Conservation (phyloP, 768 basidiomycete species). For the Mycena vitilis region DNA sequence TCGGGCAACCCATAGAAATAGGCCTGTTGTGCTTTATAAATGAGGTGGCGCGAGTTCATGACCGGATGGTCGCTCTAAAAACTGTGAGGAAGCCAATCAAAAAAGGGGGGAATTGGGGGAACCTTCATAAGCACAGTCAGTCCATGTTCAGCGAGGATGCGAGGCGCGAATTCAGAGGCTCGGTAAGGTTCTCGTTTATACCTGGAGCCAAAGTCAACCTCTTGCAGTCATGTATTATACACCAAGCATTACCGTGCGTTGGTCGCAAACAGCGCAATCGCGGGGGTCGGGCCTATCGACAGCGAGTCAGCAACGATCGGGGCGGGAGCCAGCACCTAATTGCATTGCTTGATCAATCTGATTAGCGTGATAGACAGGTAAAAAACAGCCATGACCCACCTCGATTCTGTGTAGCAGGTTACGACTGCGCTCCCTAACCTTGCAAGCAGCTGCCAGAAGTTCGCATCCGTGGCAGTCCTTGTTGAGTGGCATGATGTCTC, state of each 20-base stretch:
- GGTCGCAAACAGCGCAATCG: constrained; percentile 82
- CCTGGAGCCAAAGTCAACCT: constrained; percentile 43
- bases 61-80: constrained; percentile 74
- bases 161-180: constrained; percentile 83
- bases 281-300: constrained; percentile 71
- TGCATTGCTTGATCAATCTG: not conserved
- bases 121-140: constrained; percentile 84
- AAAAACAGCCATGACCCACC: constrained; percentile 2
- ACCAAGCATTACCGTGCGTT: constrained; percentile 45
- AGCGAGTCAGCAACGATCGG: not conserved
- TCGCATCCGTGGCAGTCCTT: constrained; percentile 26
- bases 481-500: constrained; percentile 14
- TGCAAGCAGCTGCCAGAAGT: constrained; percentile 26
- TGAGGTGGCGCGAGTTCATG: constrained; percentile 77
- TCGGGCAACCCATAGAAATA: constrained; percentile 82
- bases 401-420: constrained; percentile 36
- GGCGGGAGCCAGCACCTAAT: not conserved
- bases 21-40: constrained; percentile 88
- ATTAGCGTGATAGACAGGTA: not conserved
- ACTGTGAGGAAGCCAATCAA: no score
- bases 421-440: constrained; percentile 19
- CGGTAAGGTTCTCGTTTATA: constrained; percentile 88
- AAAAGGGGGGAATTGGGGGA: not conserved
- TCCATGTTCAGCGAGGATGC: constrained; percentile 75
- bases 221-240: no score